Percentiles rank a stretch among this genome's conserved stretches.
These are phyloP conservation scores for Ophioceras dolichostomum DNA, from an alignment of 2,329 filamentous ascomycete species.

Conservation along the genomic window DNA sequence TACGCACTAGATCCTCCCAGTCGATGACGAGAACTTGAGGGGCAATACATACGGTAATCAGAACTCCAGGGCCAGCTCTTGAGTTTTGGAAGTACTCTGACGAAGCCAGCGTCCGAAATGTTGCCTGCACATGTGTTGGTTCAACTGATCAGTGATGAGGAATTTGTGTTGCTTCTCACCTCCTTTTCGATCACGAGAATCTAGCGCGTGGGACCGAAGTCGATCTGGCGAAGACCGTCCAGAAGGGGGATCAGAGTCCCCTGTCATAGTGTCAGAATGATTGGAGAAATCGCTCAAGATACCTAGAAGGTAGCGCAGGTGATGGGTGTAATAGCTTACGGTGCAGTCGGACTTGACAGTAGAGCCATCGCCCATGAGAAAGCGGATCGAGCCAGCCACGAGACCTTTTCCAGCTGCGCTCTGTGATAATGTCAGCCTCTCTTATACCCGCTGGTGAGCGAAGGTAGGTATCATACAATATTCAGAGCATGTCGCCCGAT, in stretches of 20 bases:
- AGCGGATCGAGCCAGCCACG: conserved; percentile 43
- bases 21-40: too few species aligned
- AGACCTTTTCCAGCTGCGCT: conserved; percentile 64
- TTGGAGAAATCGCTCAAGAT: conserved; percentile 8
- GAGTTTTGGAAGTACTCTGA: conserved; percentile 40
- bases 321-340: too few species aligned
- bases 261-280: conserved; percentile 19
- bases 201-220: conserved; percentile 43
- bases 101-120: conserved; percentile 54
- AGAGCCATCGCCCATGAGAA: conserved; percentile 19
- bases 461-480: conserved; percentile 38
- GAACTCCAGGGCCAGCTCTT: conserved; percentile 41
- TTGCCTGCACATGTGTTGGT: conserved; percentile 56
- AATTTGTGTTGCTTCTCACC: conserved; percentile 33
- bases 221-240: conserved; percentile 33
- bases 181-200: conserved; percentile 72
- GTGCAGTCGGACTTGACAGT: conserved; percentile 14
- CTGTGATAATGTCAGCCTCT: conserved; percentile 24
- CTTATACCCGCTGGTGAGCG: neutral
- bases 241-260: conserved; percentile 48
- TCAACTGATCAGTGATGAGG: too few species aligned
- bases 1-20: too few species aligned
- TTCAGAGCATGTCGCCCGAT: conserved; percentile 54
- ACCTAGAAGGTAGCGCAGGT: too few species aligned
- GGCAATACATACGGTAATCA: conserved; percentile 47